These are phyloP conservation scores for Aeschynomene evenia DNA, from an alignment of 306 rosid genomes.

Conservation along the genomic window DNA sequence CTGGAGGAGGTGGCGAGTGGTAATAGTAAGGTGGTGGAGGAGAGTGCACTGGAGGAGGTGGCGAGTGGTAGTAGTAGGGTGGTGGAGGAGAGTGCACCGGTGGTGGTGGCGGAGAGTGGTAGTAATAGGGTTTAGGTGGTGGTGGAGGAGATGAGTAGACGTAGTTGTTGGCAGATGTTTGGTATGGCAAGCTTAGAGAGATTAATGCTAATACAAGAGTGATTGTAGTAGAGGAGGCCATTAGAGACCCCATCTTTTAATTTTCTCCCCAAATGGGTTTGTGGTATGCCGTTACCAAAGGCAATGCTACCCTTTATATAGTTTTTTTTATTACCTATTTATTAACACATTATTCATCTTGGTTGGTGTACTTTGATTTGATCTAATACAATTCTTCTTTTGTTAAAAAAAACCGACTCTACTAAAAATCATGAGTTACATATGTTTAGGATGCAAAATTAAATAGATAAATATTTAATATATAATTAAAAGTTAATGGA, in stretches of 20 bases:
- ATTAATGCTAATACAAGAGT: slow-evolving; percentile 45
- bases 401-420: neutral
- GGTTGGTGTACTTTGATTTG: neutral
- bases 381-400: neutral
- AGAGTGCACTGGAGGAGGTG: slow-evolving; percentile 20
- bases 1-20: slow-evolving; percentile 7
- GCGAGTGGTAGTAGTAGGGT: slow-evolving; percentile 2
- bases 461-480: no score
- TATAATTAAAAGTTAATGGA: no score
- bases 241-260: slow-evolving; percentile 47
- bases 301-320: slow-evolving; percentile 48
- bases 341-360: slow-evolving; percentile 12
- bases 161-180: slow-evolving; percentile 44
- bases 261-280: slow-evolving; percentile 22
- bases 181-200: slow-evolving; percentile 32
- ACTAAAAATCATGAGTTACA: neutral
- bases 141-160: slow-evolving; percentile 53
- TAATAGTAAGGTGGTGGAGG: slow-evolving; percentile 22
- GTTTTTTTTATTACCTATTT: slow-evolving; percentile 37
- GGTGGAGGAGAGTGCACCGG: slow-evolving; percentile 10
- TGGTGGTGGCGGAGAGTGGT: slow-evolving; percentile 30
- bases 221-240: slow-evolving; percentile 47
- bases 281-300: slow-evolving; percentile 27
- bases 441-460: neutral
- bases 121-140: slow-evolving; percentile 4